phyloP scores from a whole-genome alignment of 1,139 yeast genomes.

The Kodamaea alishanica region DNA sequence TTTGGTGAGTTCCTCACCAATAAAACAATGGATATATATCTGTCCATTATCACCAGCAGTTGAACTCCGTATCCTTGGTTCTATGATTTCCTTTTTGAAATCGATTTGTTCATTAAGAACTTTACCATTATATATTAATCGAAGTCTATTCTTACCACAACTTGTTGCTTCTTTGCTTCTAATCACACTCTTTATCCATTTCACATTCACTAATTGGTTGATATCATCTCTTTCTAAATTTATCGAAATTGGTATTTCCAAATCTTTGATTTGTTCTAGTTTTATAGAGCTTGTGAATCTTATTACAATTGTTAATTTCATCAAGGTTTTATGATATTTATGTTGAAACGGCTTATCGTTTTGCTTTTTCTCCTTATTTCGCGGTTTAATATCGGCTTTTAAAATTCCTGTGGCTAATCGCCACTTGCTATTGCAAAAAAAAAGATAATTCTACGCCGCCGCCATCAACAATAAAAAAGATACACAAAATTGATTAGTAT shows the following conservation, averaged over 20 bases:
- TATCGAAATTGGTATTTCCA: constrained; percentile 29
- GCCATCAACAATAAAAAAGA: no score
- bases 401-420: no score
- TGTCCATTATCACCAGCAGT: constrained; percentile 6
- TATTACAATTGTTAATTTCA: constrained; percentile 24
- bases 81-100: constrained; percentile 48
- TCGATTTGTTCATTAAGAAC: constrained; percentile 61
- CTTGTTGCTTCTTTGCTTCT: constrained; percentile 22
- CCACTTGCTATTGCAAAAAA: no score
- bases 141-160: constrained; percentile 48
- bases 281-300: constrained; percentile 32
- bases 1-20: constrained; percentile 63
- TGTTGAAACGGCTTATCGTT: no score
- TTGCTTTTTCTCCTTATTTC: no score
- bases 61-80: constrained; percentile 21
- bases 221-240: constrained; percentile 32
- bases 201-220: constrained; percentile 28
- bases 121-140: constrained; percentile 72
- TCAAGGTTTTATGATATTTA: constrained; percentile 2
- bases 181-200: constrained; percentile 30
- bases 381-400: no score
- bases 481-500: not conserved
- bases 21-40: constrained; percentile 73
- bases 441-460: no score
- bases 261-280: constrained; percentile 24